Conservation (phyloP, 306 rosid species). For the Alnus glutinosa region DNA sequence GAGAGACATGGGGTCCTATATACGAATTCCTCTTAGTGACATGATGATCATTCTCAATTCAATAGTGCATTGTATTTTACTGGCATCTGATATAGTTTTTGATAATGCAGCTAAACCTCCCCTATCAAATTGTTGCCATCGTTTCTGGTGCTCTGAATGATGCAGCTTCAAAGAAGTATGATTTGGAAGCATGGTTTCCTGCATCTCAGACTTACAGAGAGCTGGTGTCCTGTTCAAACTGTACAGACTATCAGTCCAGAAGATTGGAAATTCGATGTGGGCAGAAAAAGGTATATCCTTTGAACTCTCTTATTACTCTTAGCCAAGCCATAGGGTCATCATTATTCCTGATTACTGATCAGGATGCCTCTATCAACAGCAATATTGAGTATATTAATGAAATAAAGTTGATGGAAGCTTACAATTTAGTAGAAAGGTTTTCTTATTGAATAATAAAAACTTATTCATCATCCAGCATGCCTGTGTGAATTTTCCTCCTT, state of each 20-base stretch:
- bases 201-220: slow-evolving; percentile 85
- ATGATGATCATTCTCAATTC: background rate
- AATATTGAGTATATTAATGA: background rate
- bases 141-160: slow-evolving; percentile 99
- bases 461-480: background rate
- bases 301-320: background rate
- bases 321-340: background rate
- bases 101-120: slow-evolving; percentile 64
- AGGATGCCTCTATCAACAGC: background rate
- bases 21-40: background rate
- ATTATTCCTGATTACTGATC: background rate
- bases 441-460: background rate
- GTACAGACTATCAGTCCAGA: slow-evolving; percentile 94
- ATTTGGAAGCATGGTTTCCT: slow-evolving; percentile 96
- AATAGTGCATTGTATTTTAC: background rate
- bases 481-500: background rate
- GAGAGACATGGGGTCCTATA: background rate
- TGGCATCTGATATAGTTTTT: background rate
- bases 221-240: slow-evolving; percentile 92
- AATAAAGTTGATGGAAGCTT: background rate
- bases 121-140: slow-evolving; percentile 81
- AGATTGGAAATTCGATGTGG: slow-evolving; percentile 87
- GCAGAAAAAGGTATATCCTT: slow-evolving; percentile 77
- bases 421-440: background rate
- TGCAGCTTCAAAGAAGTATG: slow-evolving; percentile 96